Base-by-base conservation (phyloP, 2,329 filamentous ascomycete species). In the Paradendryphiella salina region DNA sequence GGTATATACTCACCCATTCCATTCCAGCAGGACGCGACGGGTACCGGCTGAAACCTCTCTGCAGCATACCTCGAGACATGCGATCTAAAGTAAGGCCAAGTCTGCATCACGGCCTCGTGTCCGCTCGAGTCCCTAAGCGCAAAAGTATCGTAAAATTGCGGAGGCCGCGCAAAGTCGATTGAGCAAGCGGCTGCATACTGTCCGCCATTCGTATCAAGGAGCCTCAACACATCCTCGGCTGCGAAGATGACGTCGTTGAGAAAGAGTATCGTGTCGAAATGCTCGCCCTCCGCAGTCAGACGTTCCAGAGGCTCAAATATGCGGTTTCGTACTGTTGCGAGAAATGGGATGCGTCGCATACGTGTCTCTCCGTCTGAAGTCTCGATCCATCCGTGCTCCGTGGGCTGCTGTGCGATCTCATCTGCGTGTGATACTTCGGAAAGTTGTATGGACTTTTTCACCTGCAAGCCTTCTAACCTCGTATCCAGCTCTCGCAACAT, bases 11-110 rank as follows among this genome's bases (percentile, higher is more conserved):
- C 23, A 60, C 61, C 77, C 65, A 86, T 82, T 36, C 85, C 85
- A 59, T 88, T 87, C 85, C 85, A 88, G 68, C 85, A 88, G 34
- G 82, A 85, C n/a, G 73, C 70, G 0, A 88, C 85, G 1, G 79
- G 81, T 1, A 86, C 76, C 0, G 84, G 81, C 9, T 73, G 57
- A 3, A 46, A 46, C 7, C 44, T 50, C 37, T 81, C 77, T 17
- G 87, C 69, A 0, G 83, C 81, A 38, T 79, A 67, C 15, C 83
- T 76, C 4, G 85, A 86, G 3, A 47, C 54, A 18, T 68, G 54
- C 2, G 78, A 76, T 21, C 75, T 70, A 55, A 86, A 86, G 63
- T 82, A 86, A 1, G 84, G 84, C 80, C 82, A 86, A 2, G 75
- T 79, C 54, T 77, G 75, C 71, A 79, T 82, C 6, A 80, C 61